These are phyloP conservation scores for Dioszegia crocea DNA, from an alignment of 768 basidiomycete species.

Conservation along the genomic window DNA sequence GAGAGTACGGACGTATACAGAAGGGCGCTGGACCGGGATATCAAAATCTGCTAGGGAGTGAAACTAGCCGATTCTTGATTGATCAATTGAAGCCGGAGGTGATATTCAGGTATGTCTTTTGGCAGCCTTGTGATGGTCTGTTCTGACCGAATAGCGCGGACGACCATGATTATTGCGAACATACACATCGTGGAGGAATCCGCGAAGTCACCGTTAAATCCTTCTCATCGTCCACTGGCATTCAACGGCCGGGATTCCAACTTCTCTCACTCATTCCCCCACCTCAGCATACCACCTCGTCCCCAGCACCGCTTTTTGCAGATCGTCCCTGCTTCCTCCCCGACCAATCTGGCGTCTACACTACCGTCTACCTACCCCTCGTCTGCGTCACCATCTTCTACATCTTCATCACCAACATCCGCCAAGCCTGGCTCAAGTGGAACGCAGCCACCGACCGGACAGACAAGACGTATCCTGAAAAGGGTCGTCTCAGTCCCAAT, in stretches of 20 bases:
- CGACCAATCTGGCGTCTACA: conserved; percentile 74
- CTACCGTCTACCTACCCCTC: conserved; percentile 65
- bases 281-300: conserved; percentile 40
- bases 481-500: conserved; percentile 12
- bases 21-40: conserved; percentile 75
- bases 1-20: conserved; percentile 68
- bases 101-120: conserved; percentile 63
- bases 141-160: conserved; percentile 61
- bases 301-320: conserved; percentile 53
- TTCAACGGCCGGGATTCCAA: conserved; percentile 80
- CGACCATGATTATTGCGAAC: conserved; percentile 93
- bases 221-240: conserved; percentile 82
- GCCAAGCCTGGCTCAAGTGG: conserved; percentile 29
- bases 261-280: conserved; percentile 68
- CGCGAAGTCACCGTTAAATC: conserved; percentile 84
- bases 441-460: conserved; percentile 4
- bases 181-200: conserved; percentile 55
- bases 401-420: conserved; percentile 44
- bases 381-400: conserved; percentile 58
- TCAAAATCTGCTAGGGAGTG: conserved; percentile 67
- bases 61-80: conserved; percentile 65
- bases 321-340: conserved; percentile 75
- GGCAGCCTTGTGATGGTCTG: neutral
- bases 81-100: conserved; percentile 62
- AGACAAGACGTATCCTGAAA: conserved; percentile 13